phyloP scores from a whole-genome alignment of 148 eudicot species.

The Chenopodium formosanum region DNA sequence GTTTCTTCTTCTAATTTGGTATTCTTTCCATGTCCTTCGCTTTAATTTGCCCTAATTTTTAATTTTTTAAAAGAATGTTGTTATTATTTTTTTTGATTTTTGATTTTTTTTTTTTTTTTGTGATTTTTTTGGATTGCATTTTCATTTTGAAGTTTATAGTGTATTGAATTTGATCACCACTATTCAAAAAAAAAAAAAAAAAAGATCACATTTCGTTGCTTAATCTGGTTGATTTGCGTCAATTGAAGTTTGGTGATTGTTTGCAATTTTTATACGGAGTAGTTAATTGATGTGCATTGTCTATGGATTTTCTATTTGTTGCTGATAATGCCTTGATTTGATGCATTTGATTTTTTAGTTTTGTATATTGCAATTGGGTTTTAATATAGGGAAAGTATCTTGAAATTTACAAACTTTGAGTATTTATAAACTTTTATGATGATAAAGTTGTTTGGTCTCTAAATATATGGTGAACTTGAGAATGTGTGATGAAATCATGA shows the following conservation, averaged over 20 bases:
- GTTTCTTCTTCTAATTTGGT: slow-evolving; percentile 66
- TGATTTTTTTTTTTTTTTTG: too few species aligned
- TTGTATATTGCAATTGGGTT: background rate
- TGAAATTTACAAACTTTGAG: too few species aligned
- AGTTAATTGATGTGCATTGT: background rate
- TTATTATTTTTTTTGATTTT: background rate
- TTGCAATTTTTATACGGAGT: background rate
- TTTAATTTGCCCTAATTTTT: too few species aligned
- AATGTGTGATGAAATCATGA: background rate
- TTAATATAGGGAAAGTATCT: too few species aligned
- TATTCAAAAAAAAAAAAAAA: too few species aligned
- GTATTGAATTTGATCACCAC: background rate
- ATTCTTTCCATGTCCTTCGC: slow-evolving; percentile 3
- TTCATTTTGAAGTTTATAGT: background rate
- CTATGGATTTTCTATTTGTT: background rate
- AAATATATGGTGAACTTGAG: background rate
- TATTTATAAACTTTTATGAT: background rate
- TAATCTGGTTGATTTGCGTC: background rate
- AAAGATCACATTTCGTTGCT: background rate
- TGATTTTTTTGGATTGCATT: background rate
- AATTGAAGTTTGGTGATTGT: background rate
- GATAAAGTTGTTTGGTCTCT: background rate
- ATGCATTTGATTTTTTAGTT: background rate
- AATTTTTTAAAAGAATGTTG: background rate
- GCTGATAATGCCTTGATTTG: background rate